These are phyloP conservation scores for Phoma sp. DNA, from an alignment of 2,329 filamentous ascomycete species.

Conservation along the genomic window DNA sequence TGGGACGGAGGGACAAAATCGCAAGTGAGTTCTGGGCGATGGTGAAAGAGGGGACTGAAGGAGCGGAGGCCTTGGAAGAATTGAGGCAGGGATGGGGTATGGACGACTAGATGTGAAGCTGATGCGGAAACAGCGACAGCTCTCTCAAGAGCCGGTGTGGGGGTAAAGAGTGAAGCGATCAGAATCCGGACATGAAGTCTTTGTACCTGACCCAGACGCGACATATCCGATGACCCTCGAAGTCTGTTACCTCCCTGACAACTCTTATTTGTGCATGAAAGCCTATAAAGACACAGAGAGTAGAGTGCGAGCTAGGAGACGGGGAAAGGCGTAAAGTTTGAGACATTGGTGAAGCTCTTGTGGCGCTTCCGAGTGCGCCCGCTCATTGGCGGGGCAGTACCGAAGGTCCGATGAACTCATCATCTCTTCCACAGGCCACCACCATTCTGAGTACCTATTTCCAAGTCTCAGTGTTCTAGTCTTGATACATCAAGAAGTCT, in stretches of 20 bases:
- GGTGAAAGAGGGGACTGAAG: constrained; percentile 56
- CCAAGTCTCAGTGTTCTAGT: too few relatives aligned
- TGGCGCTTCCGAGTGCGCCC: constrained; percentile 16
- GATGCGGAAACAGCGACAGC: too few relatives aligned
- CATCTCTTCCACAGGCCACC: not conserved
- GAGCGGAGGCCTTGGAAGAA: constrained; percentile 55
- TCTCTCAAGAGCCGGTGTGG: too few relatives aligned
- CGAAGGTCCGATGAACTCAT: constrained; percentile 14
- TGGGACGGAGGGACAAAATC: constrained; percentile 55
- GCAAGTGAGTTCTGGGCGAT: constrained; percentile 58
- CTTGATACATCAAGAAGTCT: not conserved
- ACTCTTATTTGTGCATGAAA: too few relatives aligned
- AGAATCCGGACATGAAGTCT: too few relatives aligned
- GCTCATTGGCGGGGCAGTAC: constrained; percentile 20
- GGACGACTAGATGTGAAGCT: constrained; percentile 33
- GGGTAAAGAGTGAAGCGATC: too few relatives aligned
- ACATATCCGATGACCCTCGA: too few relatives aligned
- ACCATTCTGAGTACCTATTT: not conserved
- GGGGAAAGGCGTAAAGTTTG: not conserved
- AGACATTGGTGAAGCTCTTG: not conserved
- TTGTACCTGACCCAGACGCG: too few relatives aligned
- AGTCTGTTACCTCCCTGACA: too few relatives aligned
- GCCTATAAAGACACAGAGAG: too few relatives aligned
- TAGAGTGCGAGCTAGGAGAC: too few relatives aligned
- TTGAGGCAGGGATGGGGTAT: constrained; percentile 55